Conservation (phyloP, 2,329 filamentous ascomycete species). For the Penicillium sp. region DNA sequence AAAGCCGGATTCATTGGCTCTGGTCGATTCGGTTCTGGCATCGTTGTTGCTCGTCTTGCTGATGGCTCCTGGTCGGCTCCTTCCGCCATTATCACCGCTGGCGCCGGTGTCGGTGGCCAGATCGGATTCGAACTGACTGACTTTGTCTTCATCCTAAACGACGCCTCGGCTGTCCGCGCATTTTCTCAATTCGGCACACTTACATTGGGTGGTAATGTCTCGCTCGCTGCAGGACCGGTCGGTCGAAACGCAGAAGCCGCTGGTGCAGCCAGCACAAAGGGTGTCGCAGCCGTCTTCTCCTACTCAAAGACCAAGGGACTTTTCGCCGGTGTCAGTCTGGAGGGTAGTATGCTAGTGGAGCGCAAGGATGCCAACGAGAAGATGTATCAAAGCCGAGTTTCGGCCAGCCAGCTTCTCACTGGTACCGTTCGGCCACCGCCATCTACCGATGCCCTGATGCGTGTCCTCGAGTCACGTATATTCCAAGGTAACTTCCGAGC, state of each 20-base stretch:
- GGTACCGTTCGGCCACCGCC: conserved; percentile 76
- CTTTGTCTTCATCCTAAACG: conserved; percentile 98
- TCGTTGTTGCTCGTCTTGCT: conserved; percentile 50
- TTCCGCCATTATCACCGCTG: conserved; percentile 50
- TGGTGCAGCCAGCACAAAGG: conserved; percentile 84
- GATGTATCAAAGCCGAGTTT: conserved; percentile 80
- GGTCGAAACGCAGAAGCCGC: conserved; percentile 95
- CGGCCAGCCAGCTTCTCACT: conserved; percentile 76
- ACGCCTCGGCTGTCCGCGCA: conserved; percentile 81
- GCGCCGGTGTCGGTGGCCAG: conserved; percentile 52
- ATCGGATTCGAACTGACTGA: conserved; percentile 54
- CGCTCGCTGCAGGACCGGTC: conserved; percentile 88
- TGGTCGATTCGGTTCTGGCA: conserved; percentile 50
- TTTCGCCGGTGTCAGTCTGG: conserved; percentile 91
- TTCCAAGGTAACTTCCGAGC: conserved; percentile 67
- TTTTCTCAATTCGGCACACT: conserved; percentile 91
- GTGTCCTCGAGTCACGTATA: conserved; percentile 76
- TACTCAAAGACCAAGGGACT: conserved; percentile 98
- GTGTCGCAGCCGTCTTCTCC: conserved; percentile 88
- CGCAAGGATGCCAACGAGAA: conserved; percentile 96
- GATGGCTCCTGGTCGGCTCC: conserved; percentile 53
- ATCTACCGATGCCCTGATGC: conserved; percentile 79
- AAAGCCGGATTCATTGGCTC: conserved; percentile 54
- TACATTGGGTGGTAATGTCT: conserved; percentile 94
- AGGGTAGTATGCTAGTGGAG: conserved; percentile 91